Conservation (phyloP, 495 filamentous ascomycete genomes). For the Aspergillus mulundensis region DNA sequence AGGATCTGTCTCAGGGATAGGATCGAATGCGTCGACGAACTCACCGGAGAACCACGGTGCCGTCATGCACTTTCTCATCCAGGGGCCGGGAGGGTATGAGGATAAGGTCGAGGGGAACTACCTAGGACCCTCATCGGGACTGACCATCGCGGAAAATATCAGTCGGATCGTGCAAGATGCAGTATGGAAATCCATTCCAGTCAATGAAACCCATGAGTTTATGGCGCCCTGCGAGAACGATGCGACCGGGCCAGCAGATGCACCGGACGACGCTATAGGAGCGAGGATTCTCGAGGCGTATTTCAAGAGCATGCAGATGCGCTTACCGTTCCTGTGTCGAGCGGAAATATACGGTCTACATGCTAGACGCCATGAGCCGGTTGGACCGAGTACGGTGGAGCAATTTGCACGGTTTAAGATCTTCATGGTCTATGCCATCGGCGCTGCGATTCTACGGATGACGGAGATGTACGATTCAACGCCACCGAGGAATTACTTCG, state of each 20-base stretch:
- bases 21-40: neutral
- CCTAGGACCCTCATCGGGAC: slow-evolving; percentile 36
- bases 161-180: slow-evolving; percentile 34
- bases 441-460: slow-evolving; percentile 32
- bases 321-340: slow-evolving; percentile 38
- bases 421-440: slow-evolving; percentile 44
- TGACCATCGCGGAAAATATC: slow-evolving; percentile 33
- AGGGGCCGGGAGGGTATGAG: slow-evolving; percentile 21
- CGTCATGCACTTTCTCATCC: slow-evolving; percentile 27
- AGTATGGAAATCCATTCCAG: slow-evolving; percentile 31
- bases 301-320: slow-evolving; percentile 33
- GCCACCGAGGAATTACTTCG: slow-evolving; percentile 13
- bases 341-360: slow-evolving; percentile 33
- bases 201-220: slow-evolving; percentile 21
- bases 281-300: slow-evolving; percentile 33
- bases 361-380: slow-evolving; percentile 21
- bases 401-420: slow-evolving; percentile 37
- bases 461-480: slow-evolving; percentile 31
- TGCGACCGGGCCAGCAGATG: slow-evolving; percentile 18
- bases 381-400: slow-evolving; percentile 19
- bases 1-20: neutral
- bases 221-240: slow-evolving; percentile 16
- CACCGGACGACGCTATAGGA: slow-evolving; percentile 33
- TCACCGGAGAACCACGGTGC: neutral
- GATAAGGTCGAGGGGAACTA: slow-evolving; percentile 21